Base-by-base conservation (phyloP, 345 rosid genomes). In the Schrenkiella parvula region DNA sequence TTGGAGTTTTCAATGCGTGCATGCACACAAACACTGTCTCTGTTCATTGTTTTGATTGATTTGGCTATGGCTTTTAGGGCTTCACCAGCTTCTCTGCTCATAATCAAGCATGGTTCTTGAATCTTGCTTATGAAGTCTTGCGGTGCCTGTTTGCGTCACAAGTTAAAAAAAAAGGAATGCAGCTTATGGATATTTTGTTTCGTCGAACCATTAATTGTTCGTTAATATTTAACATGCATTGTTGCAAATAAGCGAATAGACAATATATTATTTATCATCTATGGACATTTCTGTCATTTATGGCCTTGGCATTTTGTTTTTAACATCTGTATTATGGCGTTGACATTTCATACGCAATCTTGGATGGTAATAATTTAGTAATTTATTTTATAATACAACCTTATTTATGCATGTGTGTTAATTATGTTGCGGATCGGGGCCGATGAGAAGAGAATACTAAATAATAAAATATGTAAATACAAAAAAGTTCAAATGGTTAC, bases 21-120 rank as follows among this genome's bases (percentile, higher is more conserved):
- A 51, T 68, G 62, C 6, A 84, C 82, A 3, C 69, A 38, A 46
- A 41, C 46, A 26, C 58, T 75, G 21, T 88, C 83, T 34, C 71
- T 76, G 1, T 23, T 66, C 92, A 89, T 90, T 41, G 68, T 78
- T 66, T 80, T 85, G 37, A 89, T 80, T 25, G 91, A 76, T 22
- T 80, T 73, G 39, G 96, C 80, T 31, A 91, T 63, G 44, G 80
- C 82, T 78, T 79, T 82, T 67, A 93, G 42, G 48, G 93, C 86
- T 68, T 73, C 84, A 5, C 93, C 68, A 32, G 80, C 67, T 83
- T 84, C 96, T 39, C 19, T 22, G 73, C 87, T 84, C 59, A 84
- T 72, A 8, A 37, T 68, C 18, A 65, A 66, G 72, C 89, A 82
- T 53, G 84, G 55, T 14, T 80, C 89, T 74, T 83, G 70, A 50